Evolutionary conservation across 2,329 filamentous ascomycete species (phyloP).

Genomic region (Alternaria longipes): DNA sequence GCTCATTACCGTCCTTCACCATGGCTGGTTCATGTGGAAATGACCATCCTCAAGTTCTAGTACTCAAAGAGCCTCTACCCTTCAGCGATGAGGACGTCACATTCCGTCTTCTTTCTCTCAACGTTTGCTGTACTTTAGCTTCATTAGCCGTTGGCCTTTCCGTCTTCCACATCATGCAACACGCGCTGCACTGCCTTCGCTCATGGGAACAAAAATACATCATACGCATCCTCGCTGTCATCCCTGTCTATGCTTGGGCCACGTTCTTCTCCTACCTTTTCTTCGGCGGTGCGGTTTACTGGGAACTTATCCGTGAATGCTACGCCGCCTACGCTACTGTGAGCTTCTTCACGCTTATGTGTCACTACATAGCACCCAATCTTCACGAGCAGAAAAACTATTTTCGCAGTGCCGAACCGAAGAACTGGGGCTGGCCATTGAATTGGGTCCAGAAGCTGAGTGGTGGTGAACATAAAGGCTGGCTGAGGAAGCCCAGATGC

Average conservation of each 20-base stretch:
- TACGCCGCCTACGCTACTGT: slow-evolving; percentile 91
- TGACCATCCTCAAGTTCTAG: background rate
- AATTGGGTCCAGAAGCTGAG: slow-evolving; percentile 75
- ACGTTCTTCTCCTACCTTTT: slow-evolving; percentile 77
- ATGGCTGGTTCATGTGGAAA: background rate
- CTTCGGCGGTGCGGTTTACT: slow-evolving; percentile 83
- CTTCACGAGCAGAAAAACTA: slow-evolving; percentile 84
- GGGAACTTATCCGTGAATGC: slow-evolving; percentile 80
- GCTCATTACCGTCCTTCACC: background rate
- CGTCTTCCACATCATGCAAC: slow-evolving; percentile 63
- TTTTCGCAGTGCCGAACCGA: slow-evolving; percentile 73
- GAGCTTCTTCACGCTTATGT: slow-evolving; percentile 84
- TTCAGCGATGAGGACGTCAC: slow-evolving; percentile 55
- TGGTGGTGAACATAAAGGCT: slow-evolving; percentile 70
- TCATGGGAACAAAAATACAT: slow-evolving; percentile 72
- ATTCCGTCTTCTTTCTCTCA: slow-evolving; percentile 66
- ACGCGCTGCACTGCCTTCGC: slow-evolving; percentile 68
- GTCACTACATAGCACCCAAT: slow-evolving; percentile 79
- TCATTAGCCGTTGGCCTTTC: slow-evolving; percentile 61
- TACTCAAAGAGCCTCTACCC: background rate
- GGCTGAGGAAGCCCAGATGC: slow-evolving; percentile 77
- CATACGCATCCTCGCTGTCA: slow-evolving; percentile 88
- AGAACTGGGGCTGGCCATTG: slow-evolving; percentile 79
- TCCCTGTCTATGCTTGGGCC: slow-evolving; percentile 80
- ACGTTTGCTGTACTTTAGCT: slow-evolving; percentile 63